These are phyloP conservation scores for Rossbeevera mucosa DNA, from an alignment of 768 basidiomycete genomes.

Conservation along the genomic window DNA sequence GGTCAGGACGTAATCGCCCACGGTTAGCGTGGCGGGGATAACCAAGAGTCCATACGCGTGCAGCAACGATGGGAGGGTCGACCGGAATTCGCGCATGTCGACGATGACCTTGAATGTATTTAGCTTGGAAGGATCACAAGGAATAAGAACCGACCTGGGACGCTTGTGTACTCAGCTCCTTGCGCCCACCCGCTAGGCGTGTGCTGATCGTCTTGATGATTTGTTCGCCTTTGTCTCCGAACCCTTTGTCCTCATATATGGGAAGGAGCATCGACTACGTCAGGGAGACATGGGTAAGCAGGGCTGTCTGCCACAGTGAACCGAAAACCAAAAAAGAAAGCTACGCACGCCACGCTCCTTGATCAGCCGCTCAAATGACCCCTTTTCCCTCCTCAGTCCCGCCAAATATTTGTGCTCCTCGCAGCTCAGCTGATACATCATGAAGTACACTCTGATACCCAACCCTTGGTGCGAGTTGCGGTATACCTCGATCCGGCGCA, in stretches of 20 bases:
- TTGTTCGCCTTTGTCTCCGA: constrained; percentile 43
- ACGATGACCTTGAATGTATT: constrained; percentile 74
- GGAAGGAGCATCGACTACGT: constrained; percentile 84
- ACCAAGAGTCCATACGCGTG: constrained; percentile 78
- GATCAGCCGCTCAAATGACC: constrained; percentile 89
- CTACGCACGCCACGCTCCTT: constrained; percentile 80
- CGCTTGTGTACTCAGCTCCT: constrained; percentile 59
- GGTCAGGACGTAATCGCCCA: constrained; percentile 93
- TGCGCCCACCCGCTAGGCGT: constrained; percentile 81
- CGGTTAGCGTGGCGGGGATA: constrained; percentile 87
- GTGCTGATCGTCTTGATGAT: constrained; percentile 79
- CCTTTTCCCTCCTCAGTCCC: constrained; percentile 85
- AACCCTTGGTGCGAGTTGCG: constrained; percentile 79
- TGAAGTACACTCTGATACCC: constrained; percentile 86
- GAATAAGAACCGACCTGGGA: constrained; percentile 40
- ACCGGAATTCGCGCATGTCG: constrained; percentile 95
- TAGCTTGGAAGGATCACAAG: background rate
- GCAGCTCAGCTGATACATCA: constrained; percentile 88
- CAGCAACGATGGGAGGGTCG: constrained; percentile 82
- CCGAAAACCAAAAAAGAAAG: background rate
- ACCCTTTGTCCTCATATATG: constrained; percentile 58
- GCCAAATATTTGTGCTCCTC: constrained; percentile 96
- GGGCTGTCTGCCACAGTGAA: background rate
- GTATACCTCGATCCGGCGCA: constrained; percentile 91
- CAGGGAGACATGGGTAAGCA: background rate